Evolutionary conservation across 352 stramenopile species (phyloP), one percentile per base, ranked within the genome.

Genomic region (Globisporangium recalcitrans): DNA sequence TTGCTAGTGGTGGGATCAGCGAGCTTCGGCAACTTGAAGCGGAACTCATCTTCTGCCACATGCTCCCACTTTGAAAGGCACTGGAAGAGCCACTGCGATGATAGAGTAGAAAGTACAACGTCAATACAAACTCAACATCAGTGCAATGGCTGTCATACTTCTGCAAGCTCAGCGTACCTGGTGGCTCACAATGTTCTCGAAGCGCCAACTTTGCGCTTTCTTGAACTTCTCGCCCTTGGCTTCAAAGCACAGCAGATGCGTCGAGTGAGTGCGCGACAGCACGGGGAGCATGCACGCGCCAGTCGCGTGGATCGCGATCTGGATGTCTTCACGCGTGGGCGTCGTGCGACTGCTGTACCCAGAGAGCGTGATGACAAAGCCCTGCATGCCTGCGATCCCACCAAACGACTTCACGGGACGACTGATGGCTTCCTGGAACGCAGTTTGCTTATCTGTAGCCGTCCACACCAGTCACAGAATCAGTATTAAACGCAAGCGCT

Each of bases 241-340:
- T 73, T 93, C 87, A 52, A 82, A 81, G 58, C 85, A 94, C 7
- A 95, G 61, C 47, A 95, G 64, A 47, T 95, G 87, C 19, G 85
- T 94, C 0, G 87, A 93, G 62, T 95, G 81, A 1, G 80, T 89
- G 42, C 85, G 69, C 27, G 85, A 94, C 10, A 95, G 63, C 29
- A 95, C 85, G 1, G 87, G 83, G 1, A 95, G 74, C 61, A 93
- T 86, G 55, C 87, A 95, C 13, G 87, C 83, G n/a, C 87, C 87
- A 3, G 85, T 90, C 14, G 82, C 76, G 38, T 89, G 83, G 54
- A 95, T 91, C 36, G 86, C 82, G 44, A 91, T 87, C 56, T 94
- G 87, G 11, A 95, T 73, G 48, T 93, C 82, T 63, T 95, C 85
- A 24, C 87, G 80, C 52, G 76, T 91, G 46, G 87, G 87, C 7